Evolutionary conservation across 2,329 filamentous ascomycete species (phyloP).

Genomic region (Neofusicoccum sp.): DNA sequence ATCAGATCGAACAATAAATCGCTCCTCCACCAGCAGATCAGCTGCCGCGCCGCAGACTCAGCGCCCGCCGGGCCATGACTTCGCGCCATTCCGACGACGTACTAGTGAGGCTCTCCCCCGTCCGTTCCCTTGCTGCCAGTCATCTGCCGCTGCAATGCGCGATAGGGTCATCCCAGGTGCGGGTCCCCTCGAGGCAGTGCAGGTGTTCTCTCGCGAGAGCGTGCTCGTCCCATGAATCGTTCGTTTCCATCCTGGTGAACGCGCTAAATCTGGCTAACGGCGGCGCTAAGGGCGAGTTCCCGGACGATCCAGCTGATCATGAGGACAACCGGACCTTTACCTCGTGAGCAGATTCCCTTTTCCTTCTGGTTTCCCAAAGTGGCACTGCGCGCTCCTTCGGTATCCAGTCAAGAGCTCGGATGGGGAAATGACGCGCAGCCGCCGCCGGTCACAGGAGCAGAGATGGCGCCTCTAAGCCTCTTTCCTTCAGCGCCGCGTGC

Average conservation of each 20-base stretch:
- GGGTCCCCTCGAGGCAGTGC: not conserved
- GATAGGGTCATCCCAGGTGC: not conserved
- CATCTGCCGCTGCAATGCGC: conserved; percentile 11
- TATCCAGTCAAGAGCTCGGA: not conserved
- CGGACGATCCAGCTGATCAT: conserved; percentile 17
- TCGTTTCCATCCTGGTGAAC: not conserved
- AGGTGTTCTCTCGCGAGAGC: not conserved
- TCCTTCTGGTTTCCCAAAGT: not conserved
- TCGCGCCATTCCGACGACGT: conserved; percentile 10
- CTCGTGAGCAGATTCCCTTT: conserved; percentile 16
- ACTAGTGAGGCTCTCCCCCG: conserved; percentile 12
- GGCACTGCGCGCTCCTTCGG: not conserved
- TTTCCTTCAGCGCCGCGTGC: not conserved
- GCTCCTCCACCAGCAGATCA: conserved; percentile 1
- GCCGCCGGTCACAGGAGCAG: not conserved
- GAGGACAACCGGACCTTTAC: conserved; percentile 17
- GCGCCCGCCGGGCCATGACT: conserved; percentile 3
- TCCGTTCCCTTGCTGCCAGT: conserved; percentile 2
- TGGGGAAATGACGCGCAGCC: conserved; percentile 3
- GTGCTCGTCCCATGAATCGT: not conserved
- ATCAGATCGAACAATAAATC: conserved; percentile 3
- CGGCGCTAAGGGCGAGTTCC: conserved; percentile 9
- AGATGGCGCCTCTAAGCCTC: not conserved
- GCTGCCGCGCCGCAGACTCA: not conserved
- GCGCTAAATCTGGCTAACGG: conserved; percentile 5